Evolutionary conservation across 257 asterid genomes (phyloP).

Genomic region (Ophiorrhiza pumila): DNA sequence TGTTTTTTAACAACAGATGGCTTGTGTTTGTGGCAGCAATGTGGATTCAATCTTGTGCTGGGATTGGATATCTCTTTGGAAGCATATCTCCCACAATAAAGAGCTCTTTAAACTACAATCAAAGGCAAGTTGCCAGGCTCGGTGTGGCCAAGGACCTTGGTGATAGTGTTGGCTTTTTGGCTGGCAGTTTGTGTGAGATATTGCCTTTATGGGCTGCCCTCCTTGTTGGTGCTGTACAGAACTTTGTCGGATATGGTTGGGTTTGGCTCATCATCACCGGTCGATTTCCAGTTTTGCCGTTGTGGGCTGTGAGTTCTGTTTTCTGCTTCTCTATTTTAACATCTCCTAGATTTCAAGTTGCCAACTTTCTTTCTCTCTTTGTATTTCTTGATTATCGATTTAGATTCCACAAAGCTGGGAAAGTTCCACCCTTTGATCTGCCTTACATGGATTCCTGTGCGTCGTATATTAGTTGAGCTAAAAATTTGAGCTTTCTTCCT

Average conservation of each 20-base stretch:
- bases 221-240: constrained; percentile 44
- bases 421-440: background rate
- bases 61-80: constrained; percentile 52
- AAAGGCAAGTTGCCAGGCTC: constrained; percentile 37
- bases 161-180: constrained; percentile 51
- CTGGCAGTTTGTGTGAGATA: constrained; percentile 44
- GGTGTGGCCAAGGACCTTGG: constrained; percentile 58
- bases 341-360: background rate
- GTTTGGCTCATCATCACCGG: constrained; percentile 54
- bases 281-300: constrained; percentile 37
- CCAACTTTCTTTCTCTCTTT: background rate
- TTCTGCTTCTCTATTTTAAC: constrained; percentile 4
- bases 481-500: background rate
- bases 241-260: constrained; percentile 52
- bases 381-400: background rate
- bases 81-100: constrained; percentile 45
- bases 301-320: constrained; percentile 44
- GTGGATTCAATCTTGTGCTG: constrained; percentile 59
- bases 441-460: background rate
- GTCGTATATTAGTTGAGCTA: background rate
- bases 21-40: constrained; percentile 54
- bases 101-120: constrained; percentile 39
- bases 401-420: background rate
- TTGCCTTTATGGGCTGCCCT: constrained; percentile 55
- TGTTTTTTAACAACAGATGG: constrained; percentile 47